Conservation (phyloP, 768 basidiomycete species). For the Inosperma sp. region DNA sequence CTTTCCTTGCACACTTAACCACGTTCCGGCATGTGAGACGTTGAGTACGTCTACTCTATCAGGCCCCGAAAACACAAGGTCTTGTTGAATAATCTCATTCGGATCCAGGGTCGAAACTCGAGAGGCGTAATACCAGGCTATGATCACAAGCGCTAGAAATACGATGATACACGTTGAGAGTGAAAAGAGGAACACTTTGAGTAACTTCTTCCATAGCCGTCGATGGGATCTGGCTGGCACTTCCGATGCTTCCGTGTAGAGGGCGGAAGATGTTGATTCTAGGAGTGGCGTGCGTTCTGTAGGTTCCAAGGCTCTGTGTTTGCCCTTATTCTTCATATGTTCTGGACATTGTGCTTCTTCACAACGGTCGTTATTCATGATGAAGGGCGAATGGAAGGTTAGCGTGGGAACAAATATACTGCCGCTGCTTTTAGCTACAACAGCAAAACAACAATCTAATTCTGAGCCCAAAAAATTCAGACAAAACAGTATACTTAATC, state of each 20-base stretch:
- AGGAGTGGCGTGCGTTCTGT: slow-evolving; percentile 57
- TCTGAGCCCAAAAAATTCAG: too few species aligned
- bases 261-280: slow-evolving; percentile 31
- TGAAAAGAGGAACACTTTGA: slow-evolving; percentile 53
- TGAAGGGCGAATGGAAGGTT: too few species aligned
- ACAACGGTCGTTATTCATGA: too few species aligned
- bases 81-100: slow-evolving; percentile 53
- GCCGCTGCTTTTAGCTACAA: slow-evolving; percentile 14
- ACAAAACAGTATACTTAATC: too few species aligned
- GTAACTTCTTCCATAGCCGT: slow-evolving; percentile 35
- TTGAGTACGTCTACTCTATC: slow-evolving; percentile 59
- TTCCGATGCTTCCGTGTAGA: slow-evolving; percentile 25
- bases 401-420: too few species aligned
- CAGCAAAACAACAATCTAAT: too few species aligned
- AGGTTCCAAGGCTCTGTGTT: slow-evolving; percentile 43
- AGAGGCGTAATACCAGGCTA: slow-evolving; percentile 66
- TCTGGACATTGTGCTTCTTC: slow-evolving; percentile 4
- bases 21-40: slow-evolving; percentile 53
- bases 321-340: slow-evolving; percentile 46
- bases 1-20: slow-evolving; percentile 52
- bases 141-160: slow-evolving; percentile 41
- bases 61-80: slow-evolving; percentile 56
- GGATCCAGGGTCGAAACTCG: slow-evolving; percentile 49
- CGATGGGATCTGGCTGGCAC: slow-evolving; percentile 25
- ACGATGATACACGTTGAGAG: slow-evolving; percentile 46